Base-by-base conservation (phyloP, 768 basidiomycete species). In the Lyophyllum atratum region DNA sequence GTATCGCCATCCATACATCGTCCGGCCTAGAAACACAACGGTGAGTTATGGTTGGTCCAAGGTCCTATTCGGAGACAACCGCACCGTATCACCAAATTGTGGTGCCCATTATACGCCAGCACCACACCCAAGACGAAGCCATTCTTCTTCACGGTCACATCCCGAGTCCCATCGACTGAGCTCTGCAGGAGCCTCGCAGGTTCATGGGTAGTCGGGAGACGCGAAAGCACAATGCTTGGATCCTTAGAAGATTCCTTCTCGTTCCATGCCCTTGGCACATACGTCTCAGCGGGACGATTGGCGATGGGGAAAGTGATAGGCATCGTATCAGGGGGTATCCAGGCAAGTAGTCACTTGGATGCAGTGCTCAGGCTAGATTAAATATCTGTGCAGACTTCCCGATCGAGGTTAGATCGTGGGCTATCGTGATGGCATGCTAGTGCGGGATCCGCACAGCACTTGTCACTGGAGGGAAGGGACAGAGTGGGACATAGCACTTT, bases 1-100 rank as follows among this genome's bases (percentile, higher is more conserved):
- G 53, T 42, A 80, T 78, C 1, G 77, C 73, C 1, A 75, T 64
- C 78, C 81, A 82, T 37, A 82, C 70, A 60, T 83, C 81, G 53
- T 82, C 81, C 7, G 81, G 81, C 7, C 67, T 67, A 43, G 22
- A 12, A 22, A 15, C 7, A 21, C 5, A 21, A 21, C 2, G 24
- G 26, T 9, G 44, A 25, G 44, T 45, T 21, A 45, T 12, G 40
- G 4, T 17, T 17, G 6, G 7, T 21, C 6, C 19, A 4, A 4
- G 40, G 6, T 17, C 6, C 40, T 6, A 15, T 42, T 6, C 4
- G 26, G 12, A 25, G 26, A 28, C 19, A 11, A 24, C 49, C 60
- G n/a, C 15, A 65, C 68, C 81, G 71, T 22, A 81, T 62, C 51
- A 77, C 65, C 33, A 83, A 69, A 1, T 71, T 62, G 40, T 71